A percentile compares a stretch with the other conserved stretches of the same genome.
These are phyloP conservation scores for Circinella minor DNA, from an alignment of 371 early-diverging fungal genomes.

Conservation along the genomic window DNA sequence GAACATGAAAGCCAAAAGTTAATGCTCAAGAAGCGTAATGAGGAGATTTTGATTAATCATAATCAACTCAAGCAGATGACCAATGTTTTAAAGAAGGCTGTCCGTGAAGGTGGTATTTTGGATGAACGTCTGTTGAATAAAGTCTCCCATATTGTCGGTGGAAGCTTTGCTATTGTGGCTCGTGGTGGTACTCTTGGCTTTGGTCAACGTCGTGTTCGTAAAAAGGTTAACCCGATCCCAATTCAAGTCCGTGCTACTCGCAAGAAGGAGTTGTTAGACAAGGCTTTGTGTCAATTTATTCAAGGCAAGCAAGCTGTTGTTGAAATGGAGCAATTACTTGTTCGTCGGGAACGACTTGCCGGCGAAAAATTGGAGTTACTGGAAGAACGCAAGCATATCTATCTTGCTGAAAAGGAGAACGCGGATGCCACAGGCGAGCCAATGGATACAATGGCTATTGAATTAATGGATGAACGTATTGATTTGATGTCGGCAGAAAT, in stretches of 20 bases:
- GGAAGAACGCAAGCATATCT: conserved; percentile 72
- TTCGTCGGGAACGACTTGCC: conserved; percentile 63
- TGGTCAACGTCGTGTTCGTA: conserved; percentile 17
- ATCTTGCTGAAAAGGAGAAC: conserved; percentile 63
- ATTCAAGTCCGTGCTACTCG: conserved; percentile 42
- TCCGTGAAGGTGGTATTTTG: conserved; percentile 51
- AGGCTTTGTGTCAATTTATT: conserved; percentile 55
- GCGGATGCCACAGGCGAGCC: conserved; percentile 55
- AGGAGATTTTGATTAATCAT: conserved; percentile 61
- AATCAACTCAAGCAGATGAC: conserved; percentile 59
- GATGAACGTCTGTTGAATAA: conserved; percentile 46
- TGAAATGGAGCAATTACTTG: conserved; percentile 55
- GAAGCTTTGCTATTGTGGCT: conserved; percentile 41
- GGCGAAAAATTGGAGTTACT: conserved; percentile 75
- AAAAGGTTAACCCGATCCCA: conserved; percentile 42
- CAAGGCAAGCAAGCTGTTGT: conserved; percentile 57
- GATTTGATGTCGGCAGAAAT: conserved; percentile 86
- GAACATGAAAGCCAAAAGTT: conserved; percentile 71
- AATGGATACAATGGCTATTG: conserved; percentile 59
- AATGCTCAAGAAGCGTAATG: conserved; percentile 58
- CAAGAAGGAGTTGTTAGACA: conserved; percentile 70
- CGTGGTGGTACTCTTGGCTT: conserved; percentile 37
- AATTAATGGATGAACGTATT: conserved; percentile 83
- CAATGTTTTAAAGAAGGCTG: conserved; percentile 55
- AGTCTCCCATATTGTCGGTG: conserved; percentile 51